Conservation (phyloP, 2,329 filamentous ascomycete genomes). For the Fonsecaea erecta region DNA sequence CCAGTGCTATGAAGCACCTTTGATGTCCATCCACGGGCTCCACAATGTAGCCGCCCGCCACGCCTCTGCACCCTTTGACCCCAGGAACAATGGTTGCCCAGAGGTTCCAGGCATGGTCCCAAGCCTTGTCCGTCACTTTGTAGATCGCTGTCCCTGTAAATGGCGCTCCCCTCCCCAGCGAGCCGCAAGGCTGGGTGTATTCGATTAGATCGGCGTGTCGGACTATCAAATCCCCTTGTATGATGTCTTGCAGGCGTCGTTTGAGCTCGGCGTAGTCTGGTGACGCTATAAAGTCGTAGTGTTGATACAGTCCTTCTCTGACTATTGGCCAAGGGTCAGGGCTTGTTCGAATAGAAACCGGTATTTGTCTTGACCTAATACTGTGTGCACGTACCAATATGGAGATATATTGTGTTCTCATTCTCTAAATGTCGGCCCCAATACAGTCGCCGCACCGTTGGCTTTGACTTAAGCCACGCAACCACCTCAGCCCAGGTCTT, state of each 20-base stretch:
- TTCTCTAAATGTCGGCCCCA: conserved; percentile 43
- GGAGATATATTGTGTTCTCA: conserved; percentile 40
- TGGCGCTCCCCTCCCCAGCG: conserved; percentile 30
- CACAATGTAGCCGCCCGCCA: conserved; percentile 43
- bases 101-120: conserved; percentile 38
- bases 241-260: neutral
- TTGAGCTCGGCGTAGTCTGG: conserved; percentile 1
- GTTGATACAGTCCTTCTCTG: conserved; percentile 3
- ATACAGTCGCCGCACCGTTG: conserved; percentile 40
- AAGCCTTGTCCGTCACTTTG: conserved; percentile 32
- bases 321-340: conserved; percentile 1
- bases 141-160: conserved; percentile 44
- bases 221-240: neutral
- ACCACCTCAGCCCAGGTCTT: conserved; percentile 36
- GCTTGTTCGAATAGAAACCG: neutral
- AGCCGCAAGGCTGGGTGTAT: conserved; percentile 36
- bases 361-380: neutral
- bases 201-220: conserved; percentile 38
- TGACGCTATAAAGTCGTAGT: conserved; percentile 11
- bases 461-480: conserved; percentile 30
- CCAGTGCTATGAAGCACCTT: conserved; percentile 42
- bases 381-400: conserved; percentile 24
- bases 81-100: conserved; percentile 39
- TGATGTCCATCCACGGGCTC: conserved; percentile 41
- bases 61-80: conserved; percentile 43